These are phyloP conservation scores for Epichloe amarillans DNA, from an alignment of 2,329 filamentous ascomycete genomes.

Conservation along the genomic window DNA sequence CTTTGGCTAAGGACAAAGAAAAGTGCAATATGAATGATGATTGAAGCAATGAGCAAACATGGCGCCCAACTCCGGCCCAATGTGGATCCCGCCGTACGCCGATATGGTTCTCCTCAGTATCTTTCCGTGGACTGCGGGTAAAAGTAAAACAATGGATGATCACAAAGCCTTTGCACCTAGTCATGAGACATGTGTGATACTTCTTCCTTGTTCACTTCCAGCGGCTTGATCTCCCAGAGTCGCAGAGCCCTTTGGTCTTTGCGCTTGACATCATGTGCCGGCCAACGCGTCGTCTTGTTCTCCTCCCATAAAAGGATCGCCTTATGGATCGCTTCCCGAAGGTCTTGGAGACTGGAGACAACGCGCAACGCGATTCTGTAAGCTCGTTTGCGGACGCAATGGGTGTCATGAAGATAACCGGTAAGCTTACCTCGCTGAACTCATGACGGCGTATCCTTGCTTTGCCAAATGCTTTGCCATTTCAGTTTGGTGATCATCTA, in stretches of 20 bases:
- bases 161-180: conserved; percentile 16
- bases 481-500: conserved; percentile 86
- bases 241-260: conserved; percentile 10
- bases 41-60: not conserved
- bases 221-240: conserved; percentile 22
- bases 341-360: conserved; percentile 16
- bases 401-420: not conserved
- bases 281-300: conserved; percentile 21
- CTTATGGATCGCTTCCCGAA: conserved; percentile 25
- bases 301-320: conserved; percentile 22
- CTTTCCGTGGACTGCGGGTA: not conserved
- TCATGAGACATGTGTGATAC: conserved; percentile 25
- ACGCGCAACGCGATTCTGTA: too few species aligned
- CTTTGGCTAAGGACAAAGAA: not conserved
- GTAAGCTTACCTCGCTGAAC: conserved; percentile 43
- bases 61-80: not conserved
- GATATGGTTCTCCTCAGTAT: not conserved
- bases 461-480: conserved; percentile 63
- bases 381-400: not conserved
- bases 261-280: conserved; percentile 14
- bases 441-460: conserved; percentile 66
- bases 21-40: not conserved
- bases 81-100: not conserved
- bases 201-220: conserved; percentile 22
- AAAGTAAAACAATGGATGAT: conserved; percentile 3